Evolutionary conservation across 257 asterid genomes (phyloP).

Genomic region (Marsdenia floribunda): DNA sequence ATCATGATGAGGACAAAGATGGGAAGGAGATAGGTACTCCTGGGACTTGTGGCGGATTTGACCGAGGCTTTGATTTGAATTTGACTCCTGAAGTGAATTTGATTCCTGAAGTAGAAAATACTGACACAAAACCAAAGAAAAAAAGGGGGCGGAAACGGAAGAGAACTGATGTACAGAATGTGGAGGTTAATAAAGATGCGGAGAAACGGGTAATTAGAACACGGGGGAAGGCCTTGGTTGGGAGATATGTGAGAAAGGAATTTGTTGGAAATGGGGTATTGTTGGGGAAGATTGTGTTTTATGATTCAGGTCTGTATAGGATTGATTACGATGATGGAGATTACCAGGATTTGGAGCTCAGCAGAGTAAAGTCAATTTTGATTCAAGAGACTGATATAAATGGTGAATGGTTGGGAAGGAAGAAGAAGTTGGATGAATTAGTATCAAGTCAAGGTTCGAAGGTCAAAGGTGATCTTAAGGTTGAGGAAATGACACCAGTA

Average conservation of each 20-base stretch:
- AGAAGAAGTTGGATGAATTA: constrained; percentile 40
- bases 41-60: constrained; percentile 21
- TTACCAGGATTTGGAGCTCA: constrained; percentile 60
- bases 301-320: constrained; percentile 60
- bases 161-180: constrained; percentile 39
- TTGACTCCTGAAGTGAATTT: constrained; percentile 9
- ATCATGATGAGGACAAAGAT: constrained; percentile 31
- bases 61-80: constrained; percentile 24
- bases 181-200: constrained; percentile 35
- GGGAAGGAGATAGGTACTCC: constrained; percentile 29
- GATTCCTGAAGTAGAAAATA: constrained; percentile 35
- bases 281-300: constrained; percentile 53
- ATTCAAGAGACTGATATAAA: constrained; percentile 48
- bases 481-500: not conserved
- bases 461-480: constrained; percentile 19
- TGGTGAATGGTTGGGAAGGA: constrained; percentile 56
- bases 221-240: constrained; percentile 46
- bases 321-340: constrained; percentile 73
- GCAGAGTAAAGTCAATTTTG: constrained; percentile 42
- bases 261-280: constrained; percentile 52
- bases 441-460: constrained; percentile 30
- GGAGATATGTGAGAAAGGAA: constrained; percentile 63
- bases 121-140: constrained; percentile 28
- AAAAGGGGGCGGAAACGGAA: constrained; percentile 69
- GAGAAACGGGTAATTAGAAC: constrained; percentile 35